Evolutionary conservation across 345 rosid genomes (phyloP), one percentile per base, ranked within the genome.

Genomic region (Brassica rapa): DNA sequence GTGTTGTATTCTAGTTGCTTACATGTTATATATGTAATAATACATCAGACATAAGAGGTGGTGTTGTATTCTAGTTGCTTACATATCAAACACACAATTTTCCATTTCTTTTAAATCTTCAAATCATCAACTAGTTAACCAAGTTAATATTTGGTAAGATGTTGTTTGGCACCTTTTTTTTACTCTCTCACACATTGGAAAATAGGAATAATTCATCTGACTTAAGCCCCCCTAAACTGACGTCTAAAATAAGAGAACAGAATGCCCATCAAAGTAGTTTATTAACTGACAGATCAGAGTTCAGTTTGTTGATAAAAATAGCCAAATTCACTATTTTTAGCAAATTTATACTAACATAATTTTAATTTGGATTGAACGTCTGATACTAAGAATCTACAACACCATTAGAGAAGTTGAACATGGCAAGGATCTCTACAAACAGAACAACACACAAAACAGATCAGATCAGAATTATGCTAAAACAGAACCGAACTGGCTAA

Each of bases 141-240:
- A 32, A 32, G 37, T 33, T 33, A 33, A 33, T 33, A 27, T 27
- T 25, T 27, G 30, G 0, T 27, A 27, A 27, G 4, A 27, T 27
- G 30, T 25, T 25, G 29, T 27, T 27, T 27, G 4, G 4, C 30
- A 27, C 30, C 30, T 2, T 27, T 27, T 27, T 27, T 27, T 27
- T 27, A 27, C 30, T 27, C 30, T 27, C 0, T 33, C 43, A 78
- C 53, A 21, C 72, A 29, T 79, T 68, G 62, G 82, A 62, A 79
- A 73, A 51, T 72, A 33, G 19, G 73, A 68, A 79, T 79, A 70
- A 79, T 73, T 73, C 76, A 30, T 72, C 62, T 72, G 25, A 72
- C 14, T 59, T 37, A 0, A 21, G 23, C 7, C 43, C 55, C 78
- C 70, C 2, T 16, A 33, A 68, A 24, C 35, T 73, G 51, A 56